Conservation (phyloP, 495 filamentous ascomycete genomes). For the Tuber indicum region DNA sequence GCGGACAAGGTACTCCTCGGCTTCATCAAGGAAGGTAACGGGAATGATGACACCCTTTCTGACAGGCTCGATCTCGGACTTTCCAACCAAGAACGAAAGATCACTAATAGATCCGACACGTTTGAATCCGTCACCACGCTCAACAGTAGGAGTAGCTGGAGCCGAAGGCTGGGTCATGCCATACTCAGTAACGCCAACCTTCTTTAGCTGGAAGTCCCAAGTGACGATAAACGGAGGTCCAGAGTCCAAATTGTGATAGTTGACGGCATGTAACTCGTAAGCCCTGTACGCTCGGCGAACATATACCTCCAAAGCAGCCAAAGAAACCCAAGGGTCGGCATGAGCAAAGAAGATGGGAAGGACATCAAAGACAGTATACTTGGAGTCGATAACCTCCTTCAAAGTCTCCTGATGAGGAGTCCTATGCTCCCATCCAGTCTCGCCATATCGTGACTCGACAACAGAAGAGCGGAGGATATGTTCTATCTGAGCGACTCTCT, state of each 20-base stretch:
- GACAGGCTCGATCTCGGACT: constrained; percentile 63
- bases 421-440: constrained; percentile 94
- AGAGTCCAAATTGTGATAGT: constrained; percentile 68
- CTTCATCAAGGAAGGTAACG: constrained; percentile 89
- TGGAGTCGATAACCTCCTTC: constrained; percentile 96
- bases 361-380: constrained; percentile 96
- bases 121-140: constrained; percentile 57
- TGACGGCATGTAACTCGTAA: constrained; percentile 76
- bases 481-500: constrained; percentile 93
- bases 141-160: constrained; percentile 69
- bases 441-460: constrained; percentile 92
- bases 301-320: constrained; percentile 92
- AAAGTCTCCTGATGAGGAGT: constrained; percentile 81
- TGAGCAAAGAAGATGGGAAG: constrained; percentile 89
- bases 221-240: constrained; percentile 77
- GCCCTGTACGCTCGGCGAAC: constrained; percentile 94
- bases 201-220: constrained; percentile 92
- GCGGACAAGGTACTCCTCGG: constrained; percentile 75
- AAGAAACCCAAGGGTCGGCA: constrained; percentile 86
- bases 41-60: constrained; percentile 93
- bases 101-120: constrained; percentile 91
- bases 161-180: constrained; percentile 75
- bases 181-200: constrained; percentile 82
- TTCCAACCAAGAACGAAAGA: constrained; percentile 74
- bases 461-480: constrained; percentile 95